phyloP scores from a whole-genome alignment of 2,329 filamentous ascomycete genomes.

The Cordyceps farinosa region DNA sequence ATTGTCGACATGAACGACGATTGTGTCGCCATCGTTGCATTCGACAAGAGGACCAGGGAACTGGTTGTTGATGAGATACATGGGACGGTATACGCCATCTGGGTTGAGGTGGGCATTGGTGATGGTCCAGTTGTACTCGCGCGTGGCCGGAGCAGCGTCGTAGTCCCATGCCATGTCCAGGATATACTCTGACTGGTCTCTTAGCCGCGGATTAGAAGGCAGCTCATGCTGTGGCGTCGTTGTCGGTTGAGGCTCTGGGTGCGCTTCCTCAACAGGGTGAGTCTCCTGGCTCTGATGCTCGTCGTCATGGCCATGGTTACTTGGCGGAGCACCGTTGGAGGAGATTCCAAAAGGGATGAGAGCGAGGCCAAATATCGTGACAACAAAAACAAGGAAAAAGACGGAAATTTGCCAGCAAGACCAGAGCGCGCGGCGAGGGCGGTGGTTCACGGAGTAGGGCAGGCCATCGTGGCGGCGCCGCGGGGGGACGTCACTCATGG shows the following conservation, averaged over 20 bases:
- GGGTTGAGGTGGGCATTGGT: conserved; percentile 56
- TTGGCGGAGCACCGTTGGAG: neutral
- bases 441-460: neutral
- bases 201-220: conserved; percentile 24
- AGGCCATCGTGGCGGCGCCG: conserved; percentile 8
- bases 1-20: conserved; percentile 68
- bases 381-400: conserved; percentile 24
- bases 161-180: conserved; percentile 56
- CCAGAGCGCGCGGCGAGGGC: conserved; percentile 2
- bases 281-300: neutral
- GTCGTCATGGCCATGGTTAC: conserved; percentile 9
- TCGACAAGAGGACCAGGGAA: conserved; percentile 73
- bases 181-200: conserved; percentile 49
- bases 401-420: conserved; percentile 20
- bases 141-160: conserved; percentile 43
- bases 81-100: conserved; percentile 53
- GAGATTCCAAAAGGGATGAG: conserved; percentile 24
- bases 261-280: neutral
- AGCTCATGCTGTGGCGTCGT: neutral
- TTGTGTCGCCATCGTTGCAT: conserved; percentile 67
- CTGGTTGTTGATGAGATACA: conserved; percentile 70
- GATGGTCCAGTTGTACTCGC: conserved; percentile 61
- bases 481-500: conserved; percentile 5
- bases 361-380: conserved; percentile 26
- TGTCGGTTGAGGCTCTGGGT: neutral